Evolutionary conservation across 768 basidiomycete species (phyloP).

Genomic region (Trametes meyenii): DNA sequence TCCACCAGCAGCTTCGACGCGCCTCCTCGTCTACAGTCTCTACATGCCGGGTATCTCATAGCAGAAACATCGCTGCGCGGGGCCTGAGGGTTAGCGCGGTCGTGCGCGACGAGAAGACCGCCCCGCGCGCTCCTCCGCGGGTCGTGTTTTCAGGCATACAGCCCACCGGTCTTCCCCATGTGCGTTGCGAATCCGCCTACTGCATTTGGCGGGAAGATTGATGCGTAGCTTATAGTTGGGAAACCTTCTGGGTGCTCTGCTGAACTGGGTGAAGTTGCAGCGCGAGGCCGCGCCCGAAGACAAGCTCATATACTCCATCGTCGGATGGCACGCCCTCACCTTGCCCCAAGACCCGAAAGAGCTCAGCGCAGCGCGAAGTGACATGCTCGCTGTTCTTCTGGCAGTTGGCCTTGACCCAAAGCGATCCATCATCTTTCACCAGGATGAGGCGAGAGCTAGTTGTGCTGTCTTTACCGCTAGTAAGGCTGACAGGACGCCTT

Average conservation of each 20-base stretch:
- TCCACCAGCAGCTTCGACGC: conserved; percentile 17
- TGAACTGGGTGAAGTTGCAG: conserved; percentile 88
- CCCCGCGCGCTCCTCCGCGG: conserved; percentile 25
- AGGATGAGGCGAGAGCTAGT: conserved; percentile 75
- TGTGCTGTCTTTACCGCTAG: not conserved
- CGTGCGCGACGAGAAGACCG: not conserved
- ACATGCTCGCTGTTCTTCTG: conserved; percentile 82
- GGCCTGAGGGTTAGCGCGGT: not conserved
- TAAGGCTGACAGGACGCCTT: not conserved
- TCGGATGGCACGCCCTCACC: conserved; percentile 94
- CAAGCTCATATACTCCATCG: conserved; percentile 80
- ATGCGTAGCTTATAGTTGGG: conserved; percentile 62
- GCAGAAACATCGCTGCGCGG: not conserved
- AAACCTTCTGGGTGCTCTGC: conserved; percentile 89
- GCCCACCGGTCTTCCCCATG: conserved; percentile 90
- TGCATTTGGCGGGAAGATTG: not conserved
- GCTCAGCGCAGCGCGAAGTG: conserved; percentile 62
- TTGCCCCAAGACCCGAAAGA: conserved; percentile 79
- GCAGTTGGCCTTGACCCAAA: conserved; percentile 85
- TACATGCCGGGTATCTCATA: conserved; percentile 3
- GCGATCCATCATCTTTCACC: conserved; percentile 77
- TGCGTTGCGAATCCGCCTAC: conserved; percentile 38
- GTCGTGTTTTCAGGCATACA: conserved; percentile 91
- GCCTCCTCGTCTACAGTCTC: not conserved
- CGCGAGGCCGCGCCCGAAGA: conserved; percentile 58